Evolutionary conservation across 768 basidiomycete genomes (phyloP).

Genomic region (Auriscalpium orientale): DNA sequence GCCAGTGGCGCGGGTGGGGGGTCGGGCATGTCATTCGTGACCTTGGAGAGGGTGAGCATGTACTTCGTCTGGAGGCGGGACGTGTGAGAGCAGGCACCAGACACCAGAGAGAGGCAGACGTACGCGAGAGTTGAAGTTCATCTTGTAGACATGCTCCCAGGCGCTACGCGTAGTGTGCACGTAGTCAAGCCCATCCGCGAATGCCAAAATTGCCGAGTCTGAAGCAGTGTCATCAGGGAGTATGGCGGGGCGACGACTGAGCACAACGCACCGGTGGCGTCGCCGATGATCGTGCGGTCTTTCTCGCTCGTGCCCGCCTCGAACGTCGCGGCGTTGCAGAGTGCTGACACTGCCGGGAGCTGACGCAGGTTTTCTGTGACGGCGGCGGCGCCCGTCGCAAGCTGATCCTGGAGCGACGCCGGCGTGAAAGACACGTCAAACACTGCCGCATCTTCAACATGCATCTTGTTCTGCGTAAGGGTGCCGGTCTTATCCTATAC

Average conservation of each 20-base stretch:
- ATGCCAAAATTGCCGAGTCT: conserved; percentile 50
- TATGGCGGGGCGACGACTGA: not conserved
- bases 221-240: conserved; percentile 1
- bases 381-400: not conserved
- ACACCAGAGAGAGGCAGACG: conserved; percentile 10
- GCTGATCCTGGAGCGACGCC: not conserved
- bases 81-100: not conserved
- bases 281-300: conserved; percentile 35
- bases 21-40: not conserved
- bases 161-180: not conserved
- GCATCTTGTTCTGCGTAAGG: conserved; percentile 54
- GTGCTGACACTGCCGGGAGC: conserved; percentile 33
- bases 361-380: conserved; percentile 14
- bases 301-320: conserved; percentile 24
- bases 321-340: conserved; percentile 47
- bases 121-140: conserved; percentile 33
- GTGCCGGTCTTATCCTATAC: conserved; percentile 51
- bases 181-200: conserved; percentile 27
- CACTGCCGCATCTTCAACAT: conserved; percentile 40
- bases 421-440: conserved; percentile 23
- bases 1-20: conserved; percentile 18
- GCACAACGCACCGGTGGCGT: conserved; percentile 39
- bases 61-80: conserved; percentile 39
- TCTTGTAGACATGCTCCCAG: conserved; percentile 22
- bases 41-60: conserved; percentile 38